Evolutionary conservation across 257 asterid genomes (phyloP).

Genomic region (Paulownia fortunei): DNA sequence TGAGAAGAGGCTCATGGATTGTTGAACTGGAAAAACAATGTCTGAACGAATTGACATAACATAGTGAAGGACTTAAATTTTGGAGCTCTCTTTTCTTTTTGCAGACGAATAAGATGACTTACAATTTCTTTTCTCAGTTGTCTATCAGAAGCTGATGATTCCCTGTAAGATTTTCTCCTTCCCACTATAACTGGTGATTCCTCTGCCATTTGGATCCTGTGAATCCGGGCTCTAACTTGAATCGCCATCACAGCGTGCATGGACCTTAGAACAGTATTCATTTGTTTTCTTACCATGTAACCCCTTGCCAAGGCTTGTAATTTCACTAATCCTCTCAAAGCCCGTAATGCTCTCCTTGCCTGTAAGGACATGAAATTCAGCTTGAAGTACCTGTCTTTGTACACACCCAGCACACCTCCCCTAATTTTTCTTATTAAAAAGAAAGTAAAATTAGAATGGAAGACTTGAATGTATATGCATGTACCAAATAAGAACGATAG

Average conservation of each 20-base stretch:
- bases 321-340: slow-evolving; percentile 74
- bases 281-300: slow-evolving; percentile 69
- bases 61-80: not conserved
- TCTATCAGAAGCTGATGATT: slow-evolving; percentile 39
- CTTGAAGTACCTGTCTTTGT: not conserved
- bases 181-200: slow-evolving; percentile 26
- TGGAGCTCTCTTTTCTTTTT: slow-evolving; percentile 11
- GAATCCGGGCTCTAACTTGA: slow-evolving; percentile 75
- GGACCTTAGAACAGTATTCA: slow-evolving; percentile 55
- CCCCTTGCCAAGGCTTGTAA: slow-evolving; percentile 85
- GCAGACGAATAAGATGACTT: slow-evolving; percentile 15
- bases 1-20: not conserved
- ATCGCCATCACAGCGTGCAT: slow-evolving; percentile 67
- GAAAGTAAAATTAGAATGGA: not conserved
- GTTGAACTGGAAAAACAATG: not conserved
- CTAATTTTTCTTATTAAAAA: not conserved
- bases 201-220: slow-evolving; percentile 60
- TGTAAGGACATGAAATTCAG: slow-evolving; percentile 39
- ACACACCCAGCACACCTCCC: not conserved
- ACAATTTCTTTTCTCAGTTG: slow-evolving; percentile 40
- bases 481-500: slow-evolving; percentile 79
- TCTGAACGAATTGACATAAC: not conserved
- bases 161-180: slow-evolving; percentile 34
- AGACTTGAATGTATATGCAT: not conserved
- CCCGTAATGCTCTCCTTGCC: slow-evolving; percentile 79